Conservation (phyloP, 768 basidiomycete species). For the Saitozyma sp. region DNA sequence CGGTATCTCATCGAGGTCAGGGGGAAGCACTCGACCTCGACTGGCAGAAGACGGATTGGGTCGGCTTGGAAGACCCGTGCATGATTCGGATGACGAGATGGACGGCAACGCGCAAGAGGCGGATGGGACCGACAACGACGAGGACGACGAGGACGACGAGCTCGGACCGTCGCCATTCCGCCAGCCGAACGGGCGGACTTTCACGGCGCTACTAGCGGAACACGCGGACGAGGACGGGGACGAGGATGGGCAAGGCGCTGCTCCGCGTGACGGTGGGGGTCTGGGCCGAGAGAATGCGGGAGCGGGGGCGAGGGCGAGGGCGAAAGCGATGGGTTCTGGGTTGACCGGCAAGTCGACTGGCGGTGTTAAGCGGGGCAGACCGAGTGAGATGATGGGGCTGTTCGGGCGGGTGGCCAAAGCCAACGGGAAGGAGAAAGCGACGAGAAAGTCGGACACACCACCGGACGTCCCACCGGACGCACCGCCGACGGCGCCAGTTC, state of each 20-base stretch:
- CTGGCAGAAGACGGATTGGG: constrained; percentile 3
- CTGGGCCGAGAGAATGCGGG: not conserved
- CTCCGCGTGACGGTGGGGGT: too few species aligned
- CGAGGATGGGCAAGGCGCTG: not conserved
- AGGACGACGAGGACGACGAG: constrained; percentile 16
- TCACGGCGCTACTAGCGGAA: constrained; percentile 26
- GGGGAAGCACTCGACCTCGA: not conserved
- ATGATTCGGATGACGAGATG: not conserved
- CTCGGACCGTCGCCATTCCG: constrained; percentile 36
- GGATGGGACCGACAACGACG: constrained; percentile 9
- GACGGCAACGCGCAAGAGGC: not conserved
- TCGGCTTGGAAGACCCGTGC: not conserved
- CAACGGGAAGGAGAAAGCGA: not conserved
- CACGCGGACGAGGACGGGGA: constrained; percentile 1
- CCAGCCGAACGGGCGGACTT: constrained; percentile 10
- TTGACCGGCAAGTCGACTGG: too few species aligned
- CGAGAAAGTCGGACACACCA: not conserved
- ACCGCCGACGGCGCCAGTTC: too few species aligned
- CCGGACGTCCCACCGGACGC: too few species aligned
- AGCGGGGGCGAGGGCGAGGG: not conserved
- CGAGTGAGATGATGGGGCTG: too few species aligned
- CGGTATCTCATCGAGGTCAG: too few species aligned
- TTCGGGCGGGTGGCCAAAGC: not conserved
- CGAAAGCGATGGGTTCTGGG: not conserved
- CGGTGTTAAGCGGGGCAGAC: too few species aligned